Conservation (phyloP, 345 rosid species). For the Adansonia digitata region DNA sequence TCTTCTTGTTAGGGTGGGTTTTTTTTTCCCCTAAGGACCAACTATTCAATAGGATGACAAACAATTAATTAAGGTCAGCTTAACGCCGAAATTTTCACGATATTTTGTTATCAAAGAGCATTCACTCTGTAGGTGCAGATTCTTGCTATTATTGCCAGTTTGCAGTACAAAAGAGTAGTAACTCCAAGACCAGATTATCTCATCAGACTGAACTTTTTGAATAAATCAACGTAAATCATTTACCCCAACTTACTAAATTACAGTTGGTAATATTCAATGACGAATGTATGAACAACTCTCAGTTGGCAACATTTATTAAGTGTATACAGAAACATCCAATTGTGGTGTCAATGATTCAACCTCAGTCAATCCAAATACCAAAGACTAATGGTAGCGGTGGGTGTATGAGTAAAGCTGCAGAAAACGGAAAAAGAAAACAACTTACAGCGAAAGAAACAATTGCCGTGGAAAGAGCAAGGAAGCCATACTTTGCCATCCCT, state of each 20-base stretch:
- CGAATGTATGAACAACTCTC: neutral
- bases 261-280: neutral
- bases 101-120: neutral
- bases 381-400: neutral
- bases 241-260: neutral
- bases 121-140: neutral
- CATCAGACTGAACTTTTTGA: neutral
- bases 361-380: neutral
- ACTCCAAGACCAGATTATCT: neutral
- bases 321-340: neutral
- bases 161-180: neutral
- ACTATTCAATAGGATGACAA: neutral
- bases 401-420: neutral
- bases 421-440: neutral
- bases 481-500: constrained; percentile 89
- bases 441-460: constrained; percentile 85
- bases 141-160: neutral
- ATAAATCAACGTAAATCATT: neutral
- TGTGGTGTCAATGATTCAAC: neutral
- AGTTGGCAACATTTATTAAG: neutral
- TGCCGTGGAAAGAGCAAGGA: constrained; percentile 88
- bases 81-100: neutral
- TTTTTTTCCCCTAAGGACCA: neutral
- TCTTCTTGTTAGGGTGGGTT: neutral
- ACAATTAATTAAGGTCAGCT: neutral